Evolutionary conservation across 805 yeast species (phyloP).

Genomic region (Ogataea haglerorum): DNA sequence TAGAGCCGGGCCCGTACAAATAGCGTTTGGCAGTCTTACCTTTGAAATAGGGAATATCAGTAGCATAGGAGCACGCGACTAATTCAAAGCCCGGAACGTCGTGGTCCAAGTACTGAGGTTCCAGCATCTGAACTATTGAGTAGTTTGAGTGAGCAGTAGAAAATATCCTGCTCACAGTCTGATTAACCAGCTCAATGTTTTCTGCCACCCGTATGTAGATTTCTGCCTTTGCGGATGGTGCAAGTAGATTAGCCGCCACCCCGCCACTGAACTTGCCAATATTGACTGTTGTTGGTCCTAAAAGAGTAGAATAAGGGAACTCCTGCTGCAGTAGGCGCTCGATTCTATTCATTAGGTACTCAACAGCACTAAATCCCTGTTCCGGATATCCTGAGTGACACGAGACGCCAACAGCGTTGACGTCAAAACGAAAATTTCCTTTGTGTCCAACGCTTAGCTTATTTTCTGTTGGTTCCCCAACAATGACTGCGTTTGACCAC

Average conservation of each 20-base stretch:
- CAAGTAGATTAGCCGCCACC: slow-evolving; percentile 57
- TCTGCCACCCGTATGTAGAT: slow-evolving; percentile 50
- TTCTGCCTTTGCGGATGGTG: slow-evolving; percentile 48
- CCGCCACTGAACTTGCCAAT: slow-evolving; percentile 54
- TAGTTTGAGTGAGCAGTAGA: slow-evolving; percentile 14
- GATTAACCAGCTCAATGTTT: slow-evolving; percentile 36
- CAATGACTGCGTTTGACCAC: slow-evolving; percentile 52
- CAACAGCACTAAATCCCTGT: slow-evolving; percentile 55
- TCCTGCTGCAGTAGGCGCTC: slow-evolving; percentile 36
- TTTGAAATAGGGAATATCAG: slow-evolving; percentile 39
- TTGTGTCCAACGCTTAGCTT: slow-evolving; percentile 65
- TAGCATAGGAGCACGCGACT: slow-evolving; percentile 19
- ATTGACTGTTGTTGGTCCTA: slow-evolving; percentile 58
- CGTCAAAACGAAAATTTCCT: slow-evolving; percentile 42
- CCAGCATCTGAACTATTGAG: slow-evolving; percentile 16
- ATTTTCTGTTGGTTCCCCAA: slow-evolving; percentile 68
- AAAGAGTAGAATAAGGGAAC: slow-evolving; percentile 43
- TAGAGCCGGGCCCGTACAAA: slow-evolving; percentile 59
- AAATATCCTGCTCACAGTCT: slow-evolving; percentile 34
- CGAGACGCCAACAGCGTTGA: slow-evolving; percentile 47
- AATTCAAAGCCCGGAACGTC: slow-evolving; percentile 58
- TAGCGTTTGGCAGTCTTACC: slow-evolving; percentile 34
- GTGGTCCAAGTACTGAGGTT: slow-evolving; percentile 45
- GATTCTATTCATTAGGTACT: slow-evolving; percentile 45
- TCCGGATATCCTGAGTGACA: slow-evolving; percentile 64